Evolutionary conservation across 805 yeast species (phyloP).

Genomic region (Phaffomyces thermotolerans): DNA sequence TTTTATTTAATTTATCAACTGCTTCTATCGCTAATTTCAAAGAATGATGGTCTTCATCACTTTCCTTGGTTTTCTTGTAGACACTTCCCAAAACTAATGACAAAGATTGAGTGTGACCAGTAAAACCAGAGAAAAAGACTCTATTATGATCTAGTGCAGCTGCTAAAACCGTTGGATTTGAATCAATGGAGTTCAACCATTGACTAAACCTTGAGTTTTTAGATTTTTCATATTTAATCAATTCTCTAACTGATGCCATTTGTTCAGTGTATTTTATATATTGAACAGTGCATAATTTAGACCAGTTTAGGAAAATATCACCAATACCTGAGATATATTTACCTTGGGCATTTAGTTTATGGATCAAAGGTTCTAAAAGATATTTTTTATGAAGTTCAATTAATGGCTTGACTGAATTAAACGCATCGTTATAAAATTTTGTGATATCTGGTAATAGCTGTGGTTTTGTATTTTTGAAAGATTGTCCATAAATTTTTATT

Average conservation of each 20-base stretch:
- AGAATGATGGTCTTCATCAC: conserved; percentile 44
- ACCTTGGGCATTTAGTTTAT: conserved; percentile 53
- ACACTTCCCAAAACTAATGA: conserved; percentile 59
- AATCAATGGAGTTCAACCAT: conserved; percentile 51
- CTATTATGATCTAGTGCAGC: conserved; percentile 44
- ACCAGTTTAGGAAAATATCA: conserved; percentile 59
- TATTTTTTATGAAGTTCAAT: conserved; percentile 46
- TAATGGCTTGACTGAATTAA: conserved; percentile 48
- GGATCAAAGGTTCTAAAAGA: conserved; percentile 51
- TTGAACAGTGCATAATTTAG: conserved; percentile 43
- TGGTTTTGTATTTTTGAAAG: conserved; percentile 32
- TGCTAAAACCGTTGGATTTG: conserved; percentile 35
- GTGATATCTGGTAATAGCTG: conserved; percentile 41
- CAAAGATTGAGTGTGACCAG: conserved; percentile 48
- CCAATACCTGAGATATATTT: conserved; percentile 60
- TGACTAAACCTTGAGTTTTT: conserved; percentile 38
- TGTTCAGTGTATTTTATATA: conserved; percentile 54
- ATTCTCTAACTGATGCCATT: conserved; percentile 52
- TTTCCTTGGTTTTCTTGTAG: conserved; percentile 38
- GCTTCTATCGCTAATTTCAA: conserved; percentile 47
- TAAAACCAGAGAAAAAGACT: conserved; percentile 49
- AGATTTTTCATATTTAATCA: conserved; percentile 40
- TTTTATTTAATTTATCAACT: conserved; percentile 46
- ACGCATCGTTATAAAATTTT: conserved; percentile 53
- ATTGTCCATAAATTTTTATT: conserved; percentile 47